These are phyloP conservation scores for Acacia acuminata DNA, from an alignment of 306 rosid species.

Conservation along the genomic window DNA sequence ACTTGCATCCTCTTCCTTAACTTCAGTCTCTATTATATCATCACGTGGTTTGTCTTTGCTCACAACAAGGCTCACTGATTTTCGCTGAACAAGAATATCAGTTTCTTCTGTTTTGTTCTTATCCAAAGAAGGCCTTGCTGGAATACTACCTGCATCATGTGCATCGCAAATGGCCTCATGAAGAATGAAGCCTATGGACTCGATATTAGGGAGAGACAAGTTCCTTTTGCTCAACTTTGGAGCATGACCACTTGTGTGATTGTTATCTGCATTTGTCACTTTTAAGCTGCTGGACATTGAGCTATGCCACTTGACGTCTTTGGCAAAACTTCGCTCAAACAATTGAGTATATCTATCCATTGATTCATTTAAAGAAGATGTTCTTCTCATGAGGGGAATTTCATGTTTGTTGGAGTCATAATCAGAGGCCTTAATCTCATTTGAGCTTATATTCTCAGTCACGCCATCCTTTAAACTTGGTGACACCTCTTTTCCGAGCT, in stretches of 20 bases:
- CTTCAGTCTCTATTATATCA: conserved; percentile 40
- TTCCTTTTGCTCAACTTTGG: conserved; percentile 60
- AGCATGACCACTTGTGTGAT: conserved; percentile 39
- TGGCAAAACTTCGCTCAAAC: conserved; percentile 55
- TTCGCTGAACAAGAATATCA: conserved; percentile 36
- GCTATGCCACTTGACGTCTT: conserved; percentile 43
- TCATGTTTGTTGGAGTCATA: conserved; percentile 39
- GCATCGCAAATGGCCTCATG: conserved; percentile 52
- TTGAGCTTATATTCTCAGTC: conserved; percentile 30
- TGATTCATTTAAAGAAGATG: conserved; percentile 67
- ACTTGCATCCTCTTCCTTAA: conserved; percentile 33
- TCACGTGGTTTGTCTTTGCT: conserved; percentile 33
- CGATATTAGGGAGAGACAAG: conserved; percentile 74
- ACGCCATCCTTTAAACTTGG: conserved; percentile 33
- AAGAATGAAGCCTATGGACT: conserved; percentile 59
- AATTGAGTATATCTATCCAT: conserved; percentile 66
- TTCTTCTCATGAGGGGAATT: conserved; percentile 42
- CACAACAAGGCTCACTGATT: conserved; percentile 34
- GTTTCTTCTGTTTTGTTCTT: conserved; percentile 16
- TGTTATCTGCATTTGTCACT: conserved; percentile 55
- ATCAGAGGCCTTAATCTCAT: conserved; percentile 37
- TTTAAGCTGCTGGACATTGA: conserved; percentile 71
- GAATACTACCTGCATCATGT: conserved; percentile 38
- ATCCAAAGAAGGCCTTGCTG: conserved; percentile 26
- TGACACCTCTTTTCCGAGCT: conserved; percentile 40